Evolutionary conservation across 2,329 filamentous ascomycete species (phyloP).

Genomic region (Monilinia vaccinii-corymbosi): DNA sequence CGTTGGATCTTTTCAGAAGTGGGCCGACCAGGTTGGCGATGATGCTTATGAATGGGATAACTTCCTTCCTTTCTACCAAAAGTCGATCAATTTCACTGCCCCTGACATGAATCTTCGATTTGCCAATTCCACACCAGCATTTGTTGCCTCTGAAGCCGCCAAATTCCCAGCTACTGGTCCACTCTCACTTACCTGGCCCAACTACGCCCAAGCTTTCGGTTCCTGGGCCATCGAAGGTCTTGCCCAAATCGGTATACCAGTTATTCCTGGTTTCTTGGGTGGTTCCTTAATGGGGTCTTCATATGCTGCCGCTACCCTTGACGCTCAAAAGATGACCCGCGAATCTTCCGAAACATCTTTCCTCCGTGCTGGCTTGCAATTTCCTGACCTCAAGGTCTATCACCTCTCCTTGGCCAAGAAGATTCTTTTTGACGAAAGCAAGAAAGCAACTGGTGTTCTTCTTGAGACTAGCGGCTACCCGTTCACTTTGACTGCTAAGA

Average conservation of each 20-base stretch:
- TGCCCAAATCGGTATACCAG: constrained; percentile 31
- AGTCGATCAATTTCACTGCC: constrained; percentile 8
- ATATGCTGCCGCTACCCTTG: constrained; percentile 29
- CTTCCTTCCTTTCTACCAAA: constrained; percentile 36
- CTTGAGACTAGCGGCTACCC: constrained; percentile 19
- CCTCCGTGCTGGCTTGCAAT: constrained; percentile 14
- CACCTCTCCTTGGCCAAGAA: constrained; percentile 34
- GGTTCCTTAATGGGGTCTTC: constrained; percentile 34
- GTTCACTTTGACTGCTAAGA: constrained; percentile 10
- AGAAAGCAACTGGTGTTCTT: constrained; percentile 34
- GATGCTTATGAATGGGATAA: constrained; percentile 37
- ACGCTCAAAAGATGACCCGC: constrained; percentile 23
- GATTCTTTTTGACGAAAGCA: constrained; percentile 35
- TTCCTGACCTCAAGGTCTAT: constrained; percentile 31
- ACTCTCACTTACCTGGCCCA: constrained; percentile 34
- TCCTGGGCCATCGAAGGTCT: constrained; percentile 23
- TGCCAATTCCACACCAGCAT: constrained; percentile 26
- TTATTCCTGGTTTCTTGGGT: constrained; percentile 32
- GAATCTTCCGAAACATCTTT: constrained; percentile 33
- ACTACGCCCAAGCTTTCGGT: constrained; percentile 32
- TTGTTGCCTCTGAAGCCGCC: constrained; percentile 18
- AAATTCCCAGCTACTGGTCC: constrained; percentile 30
- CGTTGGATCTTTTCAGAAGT: constrained; percentile 31
- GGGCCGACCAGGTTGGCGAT: constrained; percentile 35
- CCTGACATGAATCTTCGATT: constrained; percentile 13